A percentile compares a stretch with the other conserved stretches of the same genome.
Evolutionary conservation across 192 early-diverging fungal genomes (phyloP).

Genomic region (Coemansia sp.): DNA sequence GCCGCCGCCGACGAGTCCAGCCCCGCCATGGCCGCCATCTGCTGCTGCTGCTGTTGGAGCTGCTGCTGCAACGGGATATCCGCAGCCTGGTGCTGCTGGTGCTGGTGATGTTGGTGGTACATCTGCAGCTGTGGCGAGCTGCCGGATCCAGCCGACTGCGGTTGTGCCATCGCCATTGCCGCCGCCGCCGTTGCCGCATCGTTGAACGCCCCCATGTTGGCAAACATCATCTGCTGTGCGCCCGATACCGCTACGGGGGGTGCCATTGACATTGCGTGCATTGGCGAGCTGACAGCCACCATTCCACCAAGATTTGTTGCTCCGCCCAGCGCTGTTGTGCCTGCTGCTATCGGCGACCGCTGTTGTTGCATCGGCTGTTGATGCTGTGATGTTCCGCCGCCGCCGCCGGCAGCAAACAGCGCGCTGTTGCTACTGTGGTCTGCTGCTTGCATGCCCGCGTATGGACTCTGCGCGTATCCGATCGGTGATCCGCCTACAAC

Average conservation of each 20-base stretch:
- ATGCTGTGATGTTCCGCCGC: constrained; percentile 6
- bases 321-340: constrained; percentile 7
- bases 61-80: constrained; percentile 46
- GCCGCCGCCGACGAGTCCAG: constrained; percentile 1
- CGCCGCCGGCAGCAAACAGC: constrained; percentile 8
- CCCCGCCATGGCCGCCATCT: constrained; percentile 5
- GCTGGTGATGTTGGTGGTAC: neutral
- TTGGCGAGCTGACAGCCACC: neutral
- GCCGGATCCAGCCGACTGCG: neutral
- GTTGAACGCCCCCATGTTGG: constrained; percentile 37
- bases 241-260: neutral
- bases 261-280: neutral
- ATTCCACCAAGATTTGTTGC: neutral
- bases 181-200: constrained; percentile 35
- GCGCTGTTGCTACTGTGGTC: neutral
- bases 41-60: constrained; percentile 16
- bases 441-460: constrained; percentile 7
- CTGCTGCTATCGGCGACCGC: constrained; percentile 6
- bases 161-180: constrained; percentile 32
- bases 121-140: constrained; percentile 10
- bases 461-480: constrained; percentile 23
- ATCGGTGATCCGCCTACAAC: constrained; percentile 19
- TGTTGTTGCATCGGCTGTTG: constrained; percentile 4
- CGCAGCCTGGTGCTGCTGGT: too few relatives aligned
- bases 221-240: constrained; percentile 42